Evolutionary conservation across 306 rosid genomes (phyloP).

Genomic region (Cyamopsis tetragonoloba): DNA sequence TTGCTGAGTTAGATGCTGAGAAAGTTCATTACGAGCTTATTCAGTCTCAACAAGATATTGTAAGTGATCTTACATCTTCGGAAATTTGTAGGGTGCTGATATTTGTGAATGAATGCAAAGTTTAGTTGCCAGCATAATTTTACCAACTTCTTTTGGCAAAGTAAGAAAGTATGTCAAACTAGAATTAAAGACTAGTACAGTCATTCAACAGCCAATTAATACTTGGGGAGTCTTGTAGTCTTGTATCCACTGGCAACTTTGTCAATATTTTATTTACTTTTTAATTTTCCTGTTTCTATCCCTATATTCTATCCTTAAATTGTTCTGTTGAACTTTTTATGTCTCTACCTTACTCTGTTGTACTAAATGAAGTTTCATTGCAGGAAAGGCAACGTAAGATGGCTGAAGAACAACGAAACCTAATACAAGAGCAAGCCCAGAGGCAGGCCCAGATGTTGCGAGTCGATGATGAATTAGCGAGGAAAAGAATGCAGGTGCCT

Average conservation of each 20-base stretch:
- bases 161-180: slow-evolving; percentile 2
- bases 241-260: not conserved
- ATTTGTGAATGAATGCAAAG: not conserved
- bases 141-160: not conserved
- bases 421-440: slow-evolving; percentile 82
- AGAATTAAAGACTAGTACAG: not conserved
- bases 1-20: slow-evolving; percentile 70
- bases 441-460: slow-evolving; percentile 79
- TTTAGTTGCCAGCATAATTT: not conserved
- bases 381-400: slow-evolving; percentile 81
- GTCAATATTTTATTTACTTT: not conserved
- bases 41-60: slow-evolving; percentile 71
- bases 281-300: not conserved
- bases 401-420: slow-evolving; percentile 83
- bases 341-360: not conserved
- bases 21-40: slow-evolving; percentile 68
- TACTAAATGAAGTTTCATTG: slow-evolving; percentile 6
- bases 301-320: not conserved
- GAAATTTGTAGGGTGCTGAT: no score
- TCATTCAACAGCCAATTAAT: not conserved
- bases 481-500: slow-evolving; percentile 88
- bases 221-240: not conserved
- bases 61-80: no score
- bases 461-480: slow-evolving; percentile 77
- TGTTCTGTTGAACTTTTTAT: not conserved